phyloP scores from a whole-genome alignment of 2,329 filamentous ascomycete species.

The Fusarium sp. region DNA sequence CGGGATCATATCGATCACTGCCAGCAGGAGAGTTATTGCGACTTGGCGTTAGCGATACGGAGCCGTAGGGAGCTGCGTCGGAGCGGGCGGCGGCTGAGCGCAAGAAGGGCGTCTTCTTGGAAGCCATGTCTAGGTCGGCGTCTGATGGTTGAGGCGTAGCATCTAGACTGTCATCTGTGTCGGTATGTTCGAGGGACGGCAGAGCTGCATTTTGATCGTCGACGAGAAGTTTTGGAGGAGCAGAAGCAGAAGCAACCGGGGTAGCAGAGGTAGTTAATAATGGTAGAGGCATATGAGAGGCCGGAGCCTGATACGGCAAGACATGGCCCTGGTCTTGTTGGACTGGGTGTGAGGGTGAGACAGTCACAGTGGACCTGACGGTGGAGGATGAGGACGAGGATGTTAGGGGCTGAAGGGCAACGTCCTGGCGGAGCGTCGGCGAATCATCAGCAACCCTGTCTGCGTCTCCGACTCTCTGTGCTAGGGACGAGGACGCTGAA shows the following conservation, averaged over 20 bases:
- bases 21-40: conserved; percentile 52
- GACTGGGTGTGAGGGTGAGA: conserved; percentile 41
- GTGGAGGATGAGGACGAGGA: conserved; percentile 42
- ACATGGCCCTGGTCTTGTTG: conserved; percentile 43
- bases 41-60: conserved; percentile 51
- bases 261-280: conserved; percentile 39
- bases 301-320: conserved; percentile 41
- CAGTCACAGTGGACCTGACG: conserved; percentile 44
- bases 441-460: conserved; percentile 46
- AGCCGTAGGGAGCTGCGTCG: conserved; percentile 53
- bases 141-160: conserved; percentile 37
- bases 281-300: conserved; percentile 37
- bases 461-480: conserved; percentile 32
- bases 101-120: conserved; percentile 53
- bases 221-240: background rate
- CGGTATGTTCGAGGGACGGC: conserved; percentile 12
- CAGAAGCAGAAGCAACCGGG: conserved; percentile 25
- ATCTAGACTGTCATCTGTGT: conserved; percentile 38
- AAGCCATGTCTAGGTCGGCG: conserved; percentile 48
- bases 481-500: conserved; percentile 39
- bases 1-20: conserved; percentile 48
- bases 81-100: conserved; percentile 45
- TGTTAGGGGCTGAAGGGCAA: conserved; percentile 49
- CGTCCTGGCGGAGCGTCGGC: conserved; percentile 44
- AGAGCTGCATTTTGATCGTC: conserved; percentile 23